phyloP scores from a whole-genome alignment of 148 eudicot species.

The Amaranthus cruentus region DNA sequence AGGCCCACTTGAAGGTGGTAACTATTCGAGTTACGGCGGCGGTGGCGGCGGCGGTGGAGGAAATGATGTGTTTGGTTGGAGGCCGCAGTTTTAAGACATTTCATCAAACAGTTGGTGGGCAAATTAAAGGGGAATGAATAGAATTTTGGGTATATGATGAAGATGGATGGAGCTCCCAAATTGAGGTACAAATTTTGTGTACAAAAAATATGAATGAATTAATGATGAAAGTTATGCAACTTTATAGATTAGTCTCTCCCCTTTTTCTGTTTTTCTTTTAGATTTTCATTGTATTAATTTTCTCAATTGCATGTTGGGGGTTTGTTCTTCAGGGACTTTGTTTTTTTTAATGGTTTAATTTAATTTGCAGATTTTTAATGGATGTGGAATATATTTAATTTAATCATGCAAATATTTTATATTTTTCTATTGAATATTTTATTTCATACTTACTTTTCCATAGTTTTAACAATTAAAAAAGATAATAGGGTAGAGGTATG shows the following conservation, averaged over 20 bases:
- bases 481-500: no score
- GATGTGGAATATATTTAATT: background rate
- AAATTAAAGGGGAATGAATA: background rate
- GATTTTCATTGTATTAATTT: background rate
- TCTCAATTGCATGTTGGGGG: conserved; percentile 7
- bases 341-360: background rate
- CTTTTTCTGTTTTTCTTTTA: background rate
- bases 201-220: conserved; percentile 14
- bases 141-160: background rate
- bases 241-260: conserved; percentile 13
- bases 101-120: conserved; percentile 23
- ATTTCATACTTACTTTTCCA: background rate
- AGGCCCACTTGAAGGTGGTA: conserved; percentile 13
- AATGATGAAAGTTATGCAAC: background rate
- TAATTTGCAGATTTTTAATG: conserved; percentile 4
- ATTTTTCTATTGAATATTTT: background rate
- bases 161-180: conserved; percentile 11
- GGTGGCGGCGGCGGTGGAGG: conserved; percentile 16
- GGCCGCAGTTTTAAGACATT: conserved; percentile 29
- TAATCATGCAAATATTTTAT: background rate
- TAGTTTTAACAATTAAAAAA: no score
- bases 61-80: conserved; percentile 28
- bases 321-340: background rate
- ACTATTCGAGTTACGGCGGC: conserved; percentile 10
- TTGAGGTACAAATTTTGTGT: conserved; percentile 30